Conservation (phyloP, 2,329 filamentous ascomycete species). For the Aspergillus oerlinghausenensis region DNA sequence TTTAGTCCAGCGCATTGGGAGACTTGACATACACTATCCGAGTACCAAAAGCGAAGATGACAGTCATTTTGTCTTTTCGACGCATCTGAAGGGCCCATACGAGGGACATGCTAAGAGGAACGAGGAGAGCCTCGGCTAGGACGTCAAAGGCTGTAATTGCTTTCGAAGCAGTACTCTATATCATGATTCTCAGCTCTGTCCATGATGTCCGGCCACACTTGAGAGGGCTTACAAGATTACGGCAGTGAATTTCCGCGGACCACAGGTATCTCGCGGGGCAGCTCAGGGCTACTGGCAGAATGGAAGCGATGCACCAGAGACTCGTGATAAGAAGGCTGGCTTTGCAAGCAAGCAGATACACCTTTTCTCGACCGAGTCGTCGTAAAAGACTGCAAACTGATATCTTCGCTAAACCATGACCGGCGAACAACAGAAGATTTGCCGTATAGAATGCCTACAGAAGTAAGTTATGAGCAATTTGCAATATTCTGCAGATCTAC, state of each 20-base stretch:
- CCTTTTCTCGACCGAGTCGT: constrained; percentile 17
- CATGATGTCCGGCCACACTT: background rate
- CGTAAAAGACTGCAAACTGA: constrained; percentile 25
- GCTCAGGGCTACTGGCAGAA: constrained; percentile 10
- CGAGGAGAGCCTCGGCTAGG: constrained; percentile 17
- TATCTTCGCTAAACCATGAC: constrained; percentile 23
- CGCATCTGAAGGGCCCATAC: constrained; percentile 22
- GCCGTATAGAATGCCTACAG: constrained; percentile 10
- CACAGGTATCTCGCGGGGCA: background rate
- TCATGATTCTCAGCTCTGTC: too few species aligned
- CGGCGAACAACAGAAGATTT: constrained; percentile 23
- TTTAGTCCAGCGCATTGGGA: too few species aligned
- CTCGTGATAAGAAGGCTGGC: constrained; percentile 8
- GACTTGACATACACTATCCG: constrained; percentile 4
- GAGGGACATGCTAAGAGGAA: constrained; percentile 18
- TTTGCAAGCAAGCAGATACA: constrained; percentile 14
- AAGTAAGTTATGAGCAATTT: background rate
- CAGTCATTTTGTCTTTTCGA: constrained; percentile 10
- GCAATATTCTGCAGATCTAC: background rate
- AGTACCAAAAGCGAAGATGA: constrained; percentile 16
- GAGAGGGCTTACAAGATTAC: constrained; percentile 7
- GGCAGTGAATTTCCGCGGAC: background rate
- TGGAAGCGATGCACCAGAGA: constrained; percentile 18
- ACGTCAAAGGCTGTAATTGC: constrained; percentile 38
- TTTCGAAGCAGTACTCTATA: constrained; percentile 29